Evolutionary conservation across 495 filamentous ascomycete genomes (phyloP).

Genomic region (Physcia stellaris): DNA sequence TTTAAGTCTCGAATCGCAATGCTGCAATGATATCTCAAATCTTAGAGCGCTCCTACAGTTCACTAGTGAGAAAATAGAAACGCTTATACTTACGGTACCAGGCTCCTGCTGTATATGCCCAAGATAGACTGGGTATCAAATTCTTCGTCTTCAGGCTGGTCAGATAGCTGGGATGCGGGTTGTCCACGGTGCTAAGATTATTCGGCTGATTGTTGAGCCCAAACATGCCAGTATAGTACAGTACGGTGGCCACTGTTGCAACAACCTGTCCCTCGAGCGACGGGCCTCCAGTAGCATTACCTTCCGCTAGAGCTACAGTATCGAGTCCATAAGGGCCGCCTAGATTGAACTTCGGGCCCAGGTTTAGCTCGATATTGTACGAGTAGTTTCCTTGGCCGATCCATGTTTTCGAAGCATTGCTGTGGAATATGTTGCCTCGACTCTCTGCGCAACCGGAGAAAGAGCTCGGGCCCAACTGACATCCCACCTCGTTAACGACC

Average conservation of each 20-base stretch:
- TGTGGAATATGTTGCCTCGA: slow-evolving; percentile 34
- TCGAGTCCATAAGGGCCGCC: slow-evolving; percentile 37
- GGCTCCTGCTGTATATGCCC: slow-evolving; percentile 43
- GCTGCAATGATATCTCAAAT: no score
- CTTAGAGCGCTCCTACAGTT: no score
- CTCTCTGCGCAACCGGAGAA: slow-evolving; percentile 25
- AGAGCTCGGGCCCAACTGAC: slow-evolving; percentile 10
- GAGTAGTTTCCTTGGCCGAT: slow-evolving; percentile 22
- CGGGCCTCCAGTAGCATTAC: slow-evolving; percentile 21
- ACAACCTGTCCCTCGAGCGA: slow-evolving; percentile 32
- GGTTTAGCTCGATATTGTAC: slow-evolving; percentile 27
- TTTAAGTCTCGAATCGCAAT: no score
- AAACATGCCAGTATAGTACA: slow-evolving; percentile 39
- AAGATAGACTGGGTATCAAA: slow-evolving; percentile 37
- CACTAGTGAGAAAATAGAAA: no score
- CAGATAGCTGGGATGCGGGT: slow-evolving; percentile 34
- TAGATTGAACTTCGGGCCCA: no score
- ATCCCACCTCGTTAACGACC: slow-evolving; percentile 21
- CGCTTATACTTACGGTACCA: slow-evolving; percentile 31
- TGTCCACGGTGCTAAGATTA: slow-evolving; percentile 31
- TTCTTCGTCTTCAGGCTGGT: slow-evolving; percentile 29
- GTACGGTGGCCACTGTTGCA: slow-evolving; percentile 27
- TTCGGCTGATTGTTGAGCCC: slow-evolving; percentile 34
- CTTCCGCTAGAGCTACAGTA: slow-evolving; percentile 31
- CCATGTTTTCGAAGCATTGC: slow-evolving; percentile 34